Base-by-base conservation (phyloP, 805 yeast species). In the Saturnispora saitoi region DNA sequence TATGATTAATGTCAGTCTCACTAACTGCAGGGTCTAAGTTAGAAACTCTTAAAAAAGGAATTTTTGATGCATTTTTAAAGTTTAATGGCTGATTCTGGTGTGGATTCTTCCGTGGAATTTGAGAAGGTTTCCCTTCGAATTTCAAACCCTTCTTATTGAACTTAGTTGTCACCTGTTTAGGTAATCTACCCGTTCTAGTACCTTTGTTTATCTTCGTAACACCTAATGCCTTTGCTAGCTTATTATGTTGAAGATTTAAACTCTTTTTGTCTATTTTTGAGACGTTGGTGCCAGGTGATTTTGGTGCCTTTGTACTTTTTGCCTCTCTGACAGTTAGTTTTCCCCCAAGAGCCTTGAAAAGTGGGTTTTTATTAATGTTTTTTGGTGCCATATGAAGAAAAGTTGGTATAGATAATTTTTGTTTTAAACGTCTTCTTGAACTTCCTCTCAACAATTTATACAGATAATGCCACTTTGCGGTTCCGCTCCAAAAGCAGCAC, bases 401-500 rank as follows among this genome's bases (percentile, higher is more conserved):
- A 19, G 14, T 12, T 7, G 36, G 12, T 42, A 36, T 30, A 29
- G 44, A 42, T 40, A 40, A 40, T 7, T 29, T 19, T 45, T 39
- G 28, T 14, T 28, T 9, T 28, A 29, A 22, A 15, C 20, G 10
- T 32, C 17, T 9, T n/a, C 5, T 22, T 42, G 11, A 7, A 34
- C 42, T 22, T 22, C 31, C 30, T 39, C 19, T 32, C 19, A 29
- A 19, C 26, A 32, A 37, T 14, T 17, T 26, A 24, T 22, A 15
- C 20, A 19, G 22, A 30, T 24, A 47, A 71, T 72, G 76, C 67
- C 74, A 36, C 55, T 72, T 54, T 72, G 76, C 57, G 76, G 76
- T 48, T 57, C 69, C 36, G 54, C 70, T 22, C 68, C 70, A 50
- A 72, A 72, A 56, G 72, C 78, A 71, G 87, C 88, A 54, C 89